Base-by-base conservation (phyloP, 148 eudicot genomes). In the Cornus kousa region DNA sequence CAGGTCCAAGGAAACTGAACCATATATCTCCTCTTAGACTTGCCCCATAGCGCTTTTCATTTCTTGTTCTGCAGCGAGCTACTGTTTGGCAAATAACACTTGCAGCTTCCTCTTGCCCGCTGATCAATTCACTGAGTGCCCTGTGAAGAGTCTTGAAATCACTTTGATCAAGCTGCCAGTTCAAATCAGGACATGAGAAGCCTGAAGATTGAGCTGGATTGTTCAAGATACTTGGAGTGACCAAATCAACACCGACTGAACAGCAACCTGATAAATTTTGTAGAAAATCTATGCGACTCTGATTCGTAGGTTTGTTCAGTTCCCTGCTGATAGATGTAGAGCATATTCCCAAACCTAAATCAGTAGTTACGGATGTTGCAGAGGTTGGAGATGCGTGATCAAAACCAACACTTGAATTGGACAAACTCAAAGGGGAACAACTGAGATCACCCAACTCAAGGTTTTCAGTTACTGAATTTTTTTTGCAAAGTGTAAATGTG, bases 71-170 rank as follows among this genome's bases (percentile, higher is more conserved):
- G 76, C 86, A 83, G 43, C 81, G 80, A 66, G 83, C 79, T 59
- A 90, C 75, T 71, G 89, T 81, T 77, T 85, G 87, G 76, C 91
- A 83, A 71, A 93, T 83, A 17, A 80, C 68, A 71, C 82, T 80
- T n/a, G 93, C 77, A 73, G 92, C 94, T 48, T 91, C 91, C 73
- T 85, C 88, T 86, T 91, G 98, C 60, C 91, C 73, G 35, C 91
- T 85, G 70, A 93, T 84, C 74, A 74, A 88, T 74, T 74, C 83
- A 64, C 78, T 82, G 53, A 94, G 90, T 73, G 90, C 82, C 67
- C 72, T 71, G 75, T 88, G 88, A 12, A 92, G 79, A n/a, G 70
- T 40, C 86, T 92, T 91, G 68, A 81, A 85, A 81, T 91, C 91
- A 46, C 76, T 71, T 3, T 11, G 76, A 70, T 79, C 82, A 73